Base-by-base conservation (phyloP, 2,329 filamentous ascomycete genomes). In the Didymella sp. region DNA sequence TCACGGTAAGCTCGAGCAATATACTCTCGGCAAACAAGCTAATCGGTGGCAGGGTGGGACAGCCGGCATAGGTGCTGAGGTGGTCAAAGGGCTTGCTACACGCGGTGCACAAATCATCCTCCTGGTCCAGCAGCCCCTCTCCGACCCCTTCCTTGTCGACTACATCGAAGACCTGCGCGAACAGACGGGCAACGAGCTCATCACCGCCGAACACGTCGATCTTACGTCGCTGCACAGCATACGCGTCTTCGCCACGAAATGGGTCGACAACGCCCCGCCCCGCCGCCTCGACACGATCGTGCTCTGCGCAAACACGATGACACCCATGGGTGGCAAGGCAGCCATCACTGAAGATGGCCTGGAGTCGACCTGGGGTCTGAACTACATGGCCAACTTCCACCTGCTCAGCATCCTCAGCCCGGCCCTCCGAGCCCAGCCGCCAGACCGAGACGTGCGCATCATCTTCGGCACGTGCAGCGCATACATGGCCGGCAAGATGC, bases 311-410 rank as follows among this genome's bases (percentile, higher is more conserved):
- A 90, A 90, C 41, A 89, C 89, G 0, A 80, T 92, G 64, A 91
- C 89, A 4, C 88, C 91, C 2, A 84, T 84, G 11, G 90, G 87
- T 1, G 82, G 84, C 5, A 78, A 81, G 62, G 80, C 85, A 25
- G 79, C 76, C 1, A 79, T 85, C 62, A 96, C 92, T 0, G 78
- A 82, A 6, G 92, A 97, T 70, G 92, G 92, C 0, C 80, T 98
- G 13, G 94, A 98, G 73, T 84, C 89, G 63, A 94, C 90, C 59
- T 98, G 93, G 93, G 92, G 92, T 79, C 82, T 98, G 67, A 99
- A 99, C 73, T 99, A 92, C 75, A 84, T 99, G 35, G 89, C 92
- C 61, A 98, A 97, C 76, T 98, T 97, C 78, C 96, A 99, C 72
- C 83, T 99, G 3, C 83, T 99, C 41, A 91, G 90, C 63, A 96